Percentiles rank a stretch among this genome's conserved stretches.
These are phyloP conservation scores for Aquilaria agallochum DNA, from an alignment of 441 rosid species.

Conservation along the genomic window DNA sequence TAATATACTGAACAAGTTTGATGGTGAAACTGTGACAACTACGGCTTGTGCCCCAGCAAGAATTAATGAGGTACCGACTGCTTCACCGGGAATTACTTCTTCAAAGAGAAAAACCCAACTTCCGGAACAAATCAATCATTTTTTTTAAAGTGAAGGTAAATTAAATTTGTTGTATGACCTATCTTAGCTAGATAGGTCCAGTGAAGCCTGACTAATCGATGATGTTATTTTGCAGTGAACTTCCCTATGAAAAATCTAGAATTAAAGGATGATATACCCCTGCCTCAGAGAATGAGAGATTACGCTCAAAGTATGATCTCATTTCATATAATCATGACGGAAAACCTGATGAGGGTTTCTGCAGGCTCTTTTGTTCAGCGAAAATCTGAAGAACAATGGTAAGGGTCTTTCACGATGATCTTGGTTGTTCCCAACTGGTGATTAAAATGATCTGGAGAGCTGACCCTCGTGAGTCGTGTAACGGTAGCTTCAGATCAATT, in stretches of 20 bases:
- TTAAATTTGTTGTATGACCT: background rate
- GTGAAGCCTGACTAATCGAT: background rate
- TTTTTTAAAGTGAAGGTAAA: background rate
- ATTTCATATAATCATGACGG: constrained; percentile 93
- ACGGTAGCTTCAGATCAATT: too few species aligned
- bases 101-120: constrained; percentile 93
- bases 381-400: constrained; percentile 93
- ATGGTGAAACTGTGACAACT: constrained; percentile 83
- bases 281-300: constrained; percentile 59
- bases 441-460: too few species aligned
- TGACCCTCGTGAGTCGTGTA: too few species aligned
- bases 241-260: constrained; percentile 95
- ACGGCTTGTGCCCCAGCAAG: constrained; percentile 90
- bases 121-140: constrained; percentile 44
- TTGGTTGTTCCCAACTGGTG: too few species aligned
- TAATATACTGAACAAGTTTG: constrained; percentile 57
- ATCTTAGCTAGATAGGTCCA: background rate
- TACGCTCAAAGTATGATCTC: constrained; percentile 76
- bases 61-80: constrained; percentile 72
- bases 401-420: constrained; percentile 9
- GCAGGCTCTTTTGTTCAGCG: constrained; percentile 91
- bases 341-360: constrained; percentile 81
- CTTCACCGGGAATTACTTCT: constrained; percentile 86
- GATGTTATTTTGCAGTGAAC: constrained; percentile 55
- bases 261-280: constrained; percentile 89